Evolutionary conservation across 2,329 filamentous ascomycete species (phyloP).

Genomic region (Cladosporium sp.): DNA sequence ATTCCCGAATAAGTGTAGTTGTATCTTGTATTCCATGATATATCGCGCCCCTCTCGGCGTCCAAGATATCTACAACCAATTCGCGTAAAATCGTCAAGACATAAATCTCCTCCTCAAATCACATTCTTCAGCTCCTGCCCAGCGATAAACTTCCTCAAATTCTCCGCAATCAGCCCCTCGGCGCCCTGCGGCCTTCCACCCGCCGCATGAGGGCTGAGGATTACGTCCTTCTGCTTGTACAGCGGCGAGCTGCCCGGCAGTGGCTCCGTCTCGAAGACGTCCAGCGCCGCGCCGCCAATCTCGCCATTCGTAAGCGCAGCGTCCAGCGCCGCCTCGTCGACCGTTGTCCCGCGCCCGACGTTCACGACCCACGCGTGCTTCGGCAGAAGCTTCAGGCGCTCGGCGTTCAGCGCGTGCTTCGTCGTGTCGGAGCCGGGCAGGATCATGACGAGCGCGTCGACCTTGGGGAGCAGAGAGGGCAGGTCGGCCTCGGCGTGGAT

Average conservation of each 20-base stretch:
- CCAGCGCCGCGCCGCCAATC: constrained; percentile 46
- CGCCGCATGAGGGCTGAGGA: constrained; percentile 54
- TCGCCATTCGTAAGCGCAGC: constrained; percentile 38
- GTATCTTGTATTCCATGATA: no score
- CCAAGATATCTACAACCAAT: no score
- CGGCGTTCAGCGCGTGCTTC: constrained; percentile 48
- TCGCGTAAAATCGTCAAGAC: neutral
- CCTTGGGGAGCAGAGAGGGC: constrained; percentile 47
- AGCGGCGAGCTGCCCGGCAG: constrained; percentile 43
- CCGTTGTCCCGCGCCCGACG: constrained; percentile 45
- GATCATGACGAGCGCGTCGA: constrained; percentile 63
- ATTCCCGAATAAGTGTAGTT: no score
- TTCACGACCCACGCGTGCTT: constrained; percentile 49
- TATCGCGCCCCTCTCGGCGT: no score
- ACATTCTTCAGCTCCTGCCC: constrained; percentile 55
- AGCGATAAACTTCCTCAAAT: constrained; percentile 54
- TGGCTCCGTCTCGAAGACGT: constrained; percentile 47
- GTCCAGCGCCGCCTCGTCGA: constrained; percentile 46
- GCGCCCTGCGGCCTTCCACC: constrained; percentile 56
- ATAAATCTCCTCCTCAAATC: constrained; percentile 25
- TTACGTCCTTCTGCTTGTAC: constrained; percentile 47
- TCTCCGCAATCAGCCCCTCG: constrained; percentile 55
- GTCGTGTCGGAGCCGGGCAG: constrained; percentile 55
- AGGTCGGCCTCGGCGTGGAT: constrained; percentile 52
- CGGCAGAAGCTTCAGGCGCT: constrained; percentile 49